A percentile compares a stretch with the other conserved stretches of the same genome.
These are phyloP conservation scores for Globisporangium paroecandrum DNA, from an alignment of 352 stramenopile species.

Conservation along the genomic window DNA sequence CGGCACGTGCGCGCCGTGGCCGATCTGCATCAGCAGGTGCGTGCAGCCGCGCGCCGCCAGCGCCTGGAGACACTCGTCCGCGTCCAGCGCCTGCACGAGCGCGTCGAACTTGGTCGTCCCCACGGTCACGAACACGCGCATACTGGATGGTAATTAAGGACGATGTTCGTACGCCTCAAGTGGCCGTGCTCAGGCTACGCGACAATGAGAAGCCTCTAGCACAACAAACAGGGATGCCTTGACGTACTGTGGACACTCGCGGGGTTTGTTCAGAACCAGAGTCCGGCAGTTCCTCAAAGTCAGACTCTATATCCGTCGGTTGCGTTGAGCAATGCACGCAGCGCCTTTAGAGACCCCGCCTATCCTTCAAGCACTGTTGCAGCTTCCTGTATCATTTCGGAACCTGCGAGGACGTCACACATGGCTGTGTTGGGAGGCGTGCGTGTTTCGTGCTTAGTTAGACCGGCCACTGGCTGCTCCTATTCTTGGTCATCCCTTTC, in stretches of 20 bases:
- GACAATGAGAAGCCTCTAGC: too few species aligned
- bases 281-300: too few species aligned
- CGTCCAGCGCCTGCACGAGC: conserved; percentile 74
- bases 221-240: too few species aligned
- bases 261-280: too few species aligned
- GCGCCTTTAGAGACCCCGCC: background rate
- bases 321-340: background rate
- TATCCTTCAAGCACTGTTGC: background rate
- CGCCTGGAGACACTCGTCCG: conserved; percentile 45
- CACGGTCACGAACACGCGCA: conserved; percentile 49
- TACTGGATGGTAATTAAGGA: too few species aligned
- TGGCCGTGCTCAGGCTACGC: too few species aligned
- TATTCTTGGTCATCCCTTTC: background rate
- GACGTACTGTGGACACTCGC: too few species aligned
- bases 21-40: conserved; percentile 78
- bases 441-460: background rate
- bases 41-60: conserved; percentile 58
- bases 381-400: background rate
- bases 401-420: background rate
- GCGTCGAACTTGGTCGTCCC: conserved; percentile 94
- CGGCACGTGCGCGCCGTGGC: conserved; percentile 58
- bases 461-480: background rate
- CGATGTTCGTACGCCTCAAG: too few species aligned
- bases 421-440: background rate
- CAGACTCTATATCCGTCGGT: too few species aligned